Percentiles rank a stretch among this genome's conserved stretches.
phyloP scores from a whole-genome alignment of 148 eudicot genomes.

The Rhododendron henanense region DNA sequence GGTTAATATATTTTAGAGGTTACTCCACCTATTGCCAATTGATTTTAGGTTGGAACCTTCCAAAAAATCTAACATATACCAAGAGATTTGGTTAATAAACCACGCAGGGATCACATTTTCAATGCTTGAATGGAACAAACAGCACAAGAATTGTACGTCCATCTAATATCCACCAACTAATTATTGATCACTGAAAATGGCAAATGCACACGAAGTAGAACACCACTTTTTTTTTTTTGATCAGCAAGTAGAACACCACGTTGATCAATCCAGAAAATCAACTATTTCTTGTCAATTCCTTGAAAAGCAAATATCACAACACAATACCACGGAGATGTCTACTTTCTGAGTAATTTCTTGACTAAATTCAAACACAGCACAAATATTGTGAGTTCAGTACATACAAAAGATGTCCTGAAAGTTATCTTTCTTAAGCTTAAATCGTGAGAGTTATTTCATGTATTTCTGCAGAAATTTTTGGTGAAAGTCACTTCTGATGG shows the following conservation, averaged over 20 bases:
- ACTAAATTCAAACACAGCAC: background rate
- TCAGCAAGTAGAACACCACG: background rate
- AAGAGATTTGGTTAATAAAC: background rate
- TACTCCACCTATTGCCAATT: too few species aligned
- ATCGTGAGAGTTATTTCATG: constrained; percentile 55
- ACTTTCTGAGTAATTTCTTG: background rate
- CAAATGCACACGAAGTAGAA: background rate
- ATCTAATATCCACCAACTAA: too few species aligned
- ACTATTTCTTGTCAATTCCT: background rate
- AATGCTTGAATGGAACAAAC: background rate
- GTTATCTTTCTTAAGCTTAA: background rate
- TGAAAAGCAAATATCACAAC: background rate
- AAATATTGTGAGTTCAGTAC: background rate
- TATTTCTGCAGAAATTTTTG: constrained; percentile 86
- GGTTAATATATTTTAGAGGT: too few species aligned
- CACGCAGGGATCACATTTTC: background rate
- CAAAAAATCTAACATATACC: too few species aligned
- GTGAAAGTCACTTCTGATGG: constrained; percentile 87
- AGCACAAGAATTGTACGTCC: background rate
- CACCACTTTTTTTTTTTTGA: too few species aligned
- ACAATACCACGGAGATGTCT: background rate
- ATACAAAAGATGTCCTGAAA: background rate
- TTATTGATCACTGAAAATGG: background rate
- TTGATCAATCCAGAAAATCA: background rate
- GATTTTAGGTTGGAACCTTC: too few species aligned